phyloP scores from a whole-genome alignment of 78 protist genomes.

The Mantamonas sphyraenae region DNA sequence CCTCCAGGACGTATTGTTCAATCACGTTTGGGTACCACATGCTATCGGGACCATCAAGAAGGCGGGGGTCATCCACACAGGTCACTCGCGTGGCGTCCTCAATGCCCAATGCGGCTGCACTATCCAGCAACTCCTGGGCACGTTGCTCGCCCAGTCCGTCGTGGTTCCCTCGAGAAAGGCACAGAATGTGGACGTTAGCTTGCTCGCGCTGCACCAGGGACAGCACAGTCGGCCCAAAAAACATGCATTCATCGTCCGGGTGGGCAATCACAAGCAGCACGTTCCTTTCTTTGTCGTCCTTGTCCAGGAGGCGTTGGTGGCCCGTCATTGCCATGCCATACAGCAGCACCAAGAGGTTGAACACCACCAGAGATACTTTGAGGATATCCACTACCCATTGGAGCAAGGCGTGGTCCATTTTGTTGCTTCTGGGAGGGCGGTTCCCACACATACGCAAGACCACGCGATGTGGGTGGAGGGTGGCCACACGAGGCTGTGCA shows the following conservation, averaged over 20 bases:
- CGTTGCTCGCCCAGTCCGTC: conserved; percentile 57
- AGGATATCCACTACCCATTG: too few relatives aligned
- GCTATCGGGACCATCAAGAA: background rate
- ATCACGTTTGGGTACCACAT: background rate
- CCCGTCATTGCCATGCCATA: too few relatives aligned
- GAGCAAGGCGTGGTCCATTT: too few relatives aligned
- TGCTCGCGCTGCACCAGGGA: too few relatives aligned
- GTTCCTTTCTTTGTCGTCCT: background rate
- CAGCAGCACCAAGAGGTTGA: too few relatives aligned
- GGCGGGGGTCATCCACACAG: conserved; percentile 15
- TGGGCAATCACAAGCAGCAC: conserved; percentile 71
- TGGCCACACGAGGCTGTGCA: too few relatives aligned
- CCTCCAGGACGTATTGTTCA: background rate
- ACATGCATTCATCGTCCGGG: conserved; percentile 90
- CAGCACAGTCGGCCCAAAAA: conserved; percentile 57
- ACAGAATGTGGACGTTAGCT: conserved; percentile 26
- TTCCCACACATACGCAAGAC: too few relatives aligned
- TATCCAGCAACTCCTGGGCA: conserved; percentile 31
- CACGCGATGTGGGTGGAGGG: too few relatives aligned
- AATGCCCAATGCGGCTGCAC: conserved; percentile 20
- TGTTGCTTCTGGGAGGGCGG: too few relatives aligned
- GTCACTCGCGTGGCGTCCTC: conserved; percentile 2
- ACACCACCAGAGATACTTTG: too few relatives aligned
- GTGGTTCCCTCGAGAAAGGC: conserved; percentile 54
- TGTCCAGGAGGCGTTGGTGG: too few relatives aligned